A percentile compares a stretch with the other conserved stretches of the same genome.
phyloP scores from a whole-genome alignment of 805 yeast genomes.

The Candida alai region DNA sequence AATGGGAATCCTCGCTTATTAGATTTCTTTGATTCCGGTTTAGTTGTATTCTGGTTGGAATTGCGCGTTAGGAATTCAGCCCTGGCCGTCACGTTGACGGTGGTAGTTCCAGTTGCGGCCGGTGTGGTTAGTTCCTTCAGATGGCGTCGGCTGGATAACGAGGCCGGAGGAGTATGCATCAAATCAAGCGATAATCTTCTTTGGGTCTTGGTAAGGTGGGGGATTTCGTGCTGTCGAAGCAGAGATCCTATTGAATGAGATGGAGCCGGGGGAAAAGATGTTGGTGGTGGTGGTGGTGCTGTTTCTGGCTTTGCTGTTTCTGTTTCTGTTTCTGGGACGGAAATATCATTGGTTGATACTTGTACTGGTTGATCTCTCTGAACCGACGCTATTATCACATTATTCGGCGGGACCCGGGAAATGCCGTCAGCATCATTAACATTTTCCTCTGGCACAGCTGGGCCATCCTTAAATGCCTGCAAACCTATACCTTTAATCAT shows the following conservation, averaged over 20 bases:
- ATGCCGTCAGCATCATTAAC: too few relatives aligned
- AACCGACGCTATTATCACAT: neutral
- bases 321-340: neutral
- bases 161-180: constrained; percentile 17
- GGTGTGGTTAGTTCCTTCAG: constrained; percentile 20
- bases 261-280: neutral
- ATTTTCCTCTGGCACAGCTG: constrained; percentile 1
- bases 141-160: constrained; percentile 11
- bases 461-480: constrained; percentile 4
- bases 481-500: constrained; percentile 8
- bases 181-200: constrained; percentile 27
- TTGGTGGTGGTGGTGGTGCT: neutral
- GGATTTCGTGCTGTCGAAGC: constrained; percentile 11
- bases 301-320: too few relatives aligned
- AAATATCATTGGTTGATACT: neutral
- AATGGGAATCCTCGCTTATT: neutral
- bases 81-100: constrained; percentile 31
- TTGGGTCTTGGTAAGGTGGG: constrained; percentile 17
- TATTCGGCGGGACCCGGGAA: neutral
- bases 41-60: neutral
- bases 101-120: constrained; percentile 27
- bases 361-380: constrained; percentile 1
- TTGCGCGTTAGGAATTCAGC: constrained; percentile 14
- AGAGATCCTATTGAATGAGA: neutral
- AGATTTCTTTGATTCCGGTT: neutral